Evolutionary conservation across 2,329 filamentous ascomycete species (phyloP), one percentile per base, ranked within the genome.

Genomic region (Basipetospora sp.): DNA sequence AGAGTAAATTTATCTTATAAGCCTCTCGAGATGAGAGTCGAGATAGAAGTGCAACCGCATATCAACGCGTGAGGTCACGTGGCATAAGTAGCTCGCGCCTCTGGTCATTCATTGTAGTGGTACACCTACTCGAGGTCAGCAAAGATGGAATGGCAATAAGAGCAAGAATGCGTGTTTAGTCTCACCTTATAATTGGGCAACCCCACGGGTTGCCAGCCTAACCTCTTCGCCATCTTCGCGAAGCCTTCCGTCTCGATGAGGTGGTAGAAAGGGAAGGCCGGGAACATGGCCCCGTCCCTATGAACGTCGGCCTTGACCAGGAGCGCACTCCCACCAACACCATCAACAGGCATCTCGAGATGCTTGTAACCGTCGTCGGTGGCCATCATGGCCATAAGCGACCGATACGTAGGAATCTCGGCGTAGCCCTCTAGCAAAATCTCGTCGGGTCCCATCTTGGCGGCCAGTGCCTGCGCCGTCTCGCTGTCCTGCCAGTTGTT

Each of bases 171-270:
- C 14, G 20, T 33, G 3, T n/a, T 8, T 10, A 10, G 13, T 60
- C 74, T 55, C 62, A 94, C 90, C 69, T 88, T 87, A 63, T 98
- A 98, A 62, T 96, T 94, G 30, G 90, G 90, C 52, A 96, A 63
- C n/a, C 90, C 90, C 48, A 71, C 85, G 41, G 82, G 73, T 43
- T 79, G 69, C 77, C 86, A 94, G 34, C 86, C 86, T 52, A 98
- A 58, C 46, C 90, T 69, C 55, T 74, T 80, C 10, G 87, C 87
- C 90, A 98, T 98, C 62, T 88, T 94, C 14, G 90, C 87, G 52
- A 98, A 98, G 0, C 90, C 90, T 53, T 98, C 90, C 0, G 90
- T 96, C 65, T 98, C 90, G 43, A 98, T 92, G 43, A 98, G 67
- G 58, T 98, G 81, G 55, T 94, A 96, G 54, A 98, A 98, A 3